phyloP scores from a whole-genome alignment of 345 rosid species.

The Euphorbia lathyris region DNA sequence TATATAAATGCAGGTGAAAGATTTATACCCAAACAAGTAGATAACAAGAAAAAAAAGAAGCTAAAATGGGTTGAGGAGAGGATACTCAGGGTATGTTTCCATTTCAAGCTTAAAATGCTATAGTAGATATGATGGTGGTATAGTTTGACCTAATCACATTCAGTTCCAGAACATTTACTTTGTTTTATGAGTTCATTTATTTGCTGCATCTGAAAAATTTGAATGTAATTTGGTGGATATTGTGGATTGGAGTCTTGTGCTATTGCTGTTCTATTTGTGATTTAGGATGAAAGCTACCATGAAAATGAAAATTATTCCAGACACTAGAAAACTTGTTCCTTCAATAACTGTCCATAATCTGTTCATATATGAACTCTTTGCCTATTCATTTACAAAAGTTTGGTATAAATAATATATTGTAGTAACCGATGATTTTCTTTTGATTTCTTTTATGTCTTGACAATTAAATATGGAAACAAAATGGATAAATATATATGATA shows the following conservation, averaged over 20 bases:
- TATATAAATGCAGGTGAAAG: constrained; percentile 63
- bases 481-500: neutral
- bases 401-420: neutral
- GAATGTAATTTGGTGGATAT: neutral
- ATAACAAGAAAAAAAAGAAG: constrained; percentile 86
- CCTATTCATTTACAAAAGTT: neutral
- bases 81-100: constrained; percentile 84
- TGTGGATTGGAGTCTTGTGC: neutral
- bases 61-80: constrained; percentile 83
- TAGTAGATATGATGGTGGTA: neutral
- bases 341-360: neutral
- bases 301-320: neutral
- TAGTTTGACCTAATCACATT: neutral
- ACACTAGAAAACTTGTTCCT: neutral
- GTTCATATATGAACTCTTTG: neutral
- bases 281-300: neutral
- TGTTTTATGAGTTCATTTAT: neutral
- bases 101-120: constrained; percentile 1
- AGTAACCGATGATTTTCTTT: neutral
- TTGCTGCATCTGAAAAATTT: constrained; percentile 6
- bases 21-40: constrained; percentile 71
- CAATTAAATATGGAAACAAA: neutral
- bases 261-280: neutral
- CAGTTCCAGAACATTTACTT: neutral
- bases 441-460: neutral